phyloP scores from a whole-genome alignment of 2,329 filamentous ascomycete species.

The Aspergillus transmontanensis region DNA sequence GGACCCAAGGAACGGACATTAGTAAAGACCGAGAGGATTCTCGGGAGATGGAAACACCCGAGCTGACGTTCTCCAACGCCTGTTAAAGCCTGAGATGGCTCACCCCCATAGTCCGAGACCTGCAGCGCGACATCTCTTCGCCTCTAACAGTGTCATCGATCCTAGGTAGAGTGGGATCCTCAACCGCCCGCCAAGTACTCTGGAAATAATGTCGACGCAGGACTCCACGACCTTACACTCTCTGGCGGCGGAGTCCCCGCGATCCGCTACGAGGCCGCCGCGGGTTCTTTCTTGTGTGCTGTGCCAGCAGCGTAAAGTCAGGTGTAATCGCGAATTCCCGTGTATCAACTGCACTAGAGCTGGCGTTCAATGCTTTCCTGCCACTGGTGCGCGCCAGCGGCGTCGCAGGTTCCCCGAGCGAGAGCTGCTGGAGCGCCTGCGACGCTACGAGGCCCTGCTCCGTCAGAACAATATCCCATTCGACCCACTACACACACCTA shows the following conservation, averaged over 20 bases:
- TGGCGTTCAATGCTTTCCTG: constrained; percentile 53
- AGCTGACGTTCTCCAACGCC: not conserved
- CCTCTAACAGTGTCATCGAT: not conserved
- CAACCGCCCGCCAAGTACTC: not conserved
- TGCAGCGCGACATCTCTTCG: not conserved
- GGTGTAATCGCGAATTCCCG: constrained; percentile 72
- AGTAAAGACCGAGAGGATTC: not conserved
- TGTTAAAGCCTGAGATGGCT: not conserved
- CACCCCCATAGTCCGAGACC: not conserved
- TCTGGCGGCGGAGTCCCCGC: not conserved
- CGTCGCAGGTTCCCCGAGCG: constrained; percentile 68
- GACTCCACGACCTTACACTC: not conserved
- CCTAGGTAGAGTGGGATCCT: not conserved
- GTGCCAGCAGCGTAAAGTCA: constrained; percentile 63
- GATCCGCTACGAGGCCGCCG: not conserved
- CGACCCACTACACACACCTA: constrained; percentile 58
- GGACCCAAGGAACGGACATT: not conserved
- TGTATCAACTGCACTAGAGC: constrained; percentile 70
- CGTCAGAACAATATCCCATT: constrained; percentile 69
- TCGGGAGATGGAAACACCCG: not conserved
- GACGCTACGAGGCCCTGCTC: constrained; percentile 68
- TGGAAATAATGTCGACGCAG: not conserved
- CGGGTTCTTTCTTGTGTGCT: constrained; percentile 59
- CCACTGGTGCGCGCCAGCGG: constrained; percentile 50
- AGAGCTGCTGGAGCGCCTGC: constrained; percentile 69